Conservation (phyloP, 176 grass and related monocot species). For the Phyllostachys edulis region DNA sequence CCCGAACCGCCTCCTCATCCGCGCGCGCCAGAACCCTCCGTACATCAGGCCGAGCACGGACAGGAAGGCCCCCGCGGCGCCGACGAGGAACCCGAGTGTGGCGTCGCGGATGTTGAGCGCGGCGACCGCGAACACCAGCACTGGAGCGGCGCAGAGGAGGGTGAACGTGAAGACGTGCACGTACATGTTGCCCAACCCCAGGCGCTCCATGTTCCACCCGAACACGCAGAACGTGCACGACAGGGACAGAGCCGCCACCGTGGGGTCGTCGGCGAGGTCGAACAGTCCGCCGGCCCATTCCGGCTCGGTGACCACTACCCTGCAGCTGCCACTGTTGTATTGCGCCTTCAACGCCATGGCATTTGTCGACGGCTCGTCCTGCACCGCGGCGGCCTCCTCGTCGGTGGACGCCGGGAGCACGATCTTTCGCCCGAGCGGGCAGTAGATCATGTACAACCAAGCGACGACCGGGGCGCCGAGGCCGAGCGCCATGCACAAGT, state of each 20-base stretch:
- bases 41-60: constrained; percentile 49
- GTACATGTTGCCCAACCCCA: constrained; percentile 79
- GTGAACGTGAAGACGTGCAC: constrained; percentile 71
- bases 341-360: not conserved
- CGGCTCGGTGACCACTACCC: constrained; percentile 11
- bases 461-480: constrained; percentile 36
- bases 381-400: not conserved
- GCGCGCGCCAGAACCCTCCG: constrained; percentile 54
- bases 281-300: constrained; percentile 71
- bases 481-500: constrained; percentile 56
- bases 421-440: constrained; percentile 50
- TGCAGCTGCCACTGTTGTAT: not conserved
- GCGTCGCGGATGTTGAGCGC: constrained; percentile 50
- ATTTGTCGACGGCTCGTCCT: not conserved
- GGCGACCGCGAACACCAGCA: constrained; percentile 56
- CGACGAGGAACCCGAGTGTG: constrained; percentile 31
- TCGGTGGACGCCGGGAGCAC: not conserved
- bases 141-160: constrained; percentile 58
- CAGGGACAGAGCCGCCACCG: constrained; percentile 45
- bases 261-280: constrained; percentile 53
- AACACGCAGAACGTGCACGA: constrained; percentile 73
- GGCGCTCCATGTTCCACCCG: constrained; percentile 87
- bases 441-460: constrained; percentile 53
- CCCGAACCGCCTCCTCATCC: constrained; percentile 37
- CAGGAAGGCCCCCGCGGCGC: constrained; percentile 42